Conservation (phyloP, 2,329 filamentous ascomycete genomes). For the Claviceps cyperi region DNA sequence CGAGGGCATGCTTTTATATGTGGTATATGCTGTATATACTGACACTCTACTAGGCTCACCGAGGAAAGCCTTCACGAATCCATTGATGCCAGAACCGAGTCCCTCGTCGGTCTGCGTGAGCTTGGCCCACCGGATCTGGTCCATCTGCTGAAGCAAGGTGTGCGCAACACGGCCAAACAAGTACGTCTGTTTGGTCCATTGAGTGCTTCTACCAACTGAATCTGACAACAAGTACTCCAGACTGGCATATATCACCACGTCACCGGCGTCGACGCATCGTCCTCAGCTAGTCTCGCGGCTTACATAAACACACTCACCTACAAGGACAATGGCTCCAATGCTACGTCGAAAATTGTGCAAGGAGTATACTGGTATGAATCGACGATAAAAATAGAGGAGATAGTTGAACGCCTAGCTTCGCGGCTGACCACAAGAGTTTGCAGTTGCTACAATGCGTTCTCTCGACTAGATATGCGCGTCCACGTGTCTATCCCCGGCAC, state of each 20-base stretch:
- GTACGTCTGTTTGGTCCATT: constrained; percentile 17
- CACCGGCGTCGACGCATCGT: constrained; percentile 91
- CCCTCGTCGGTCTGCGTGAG: constrained; percentile 72
- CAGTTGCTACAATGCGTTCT: constrained; percentile 97
- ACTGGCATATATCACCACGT: constrained; percentile 95
- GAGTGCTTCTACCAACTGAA: not conserved
- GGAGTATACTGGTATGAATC: constrained; percentile 73
- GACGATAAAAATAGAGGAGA: not conserved
- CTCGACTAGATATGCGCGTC: constrained; percentile 92
- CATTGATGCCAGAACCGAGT: constrained; percentile 84
- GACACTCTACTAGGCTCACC: constrained; percentile 51
- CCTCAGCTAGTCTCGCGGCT: constrained; percentile 87
- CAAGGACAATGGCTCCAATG: constrained; percentile 61
- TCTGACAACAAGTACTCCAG: constrained; percentile 28
- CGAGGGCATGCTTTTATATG: not conserved
- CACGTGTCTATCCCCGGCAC: constrained; percentile 94
- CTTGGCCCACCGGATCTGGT: constrained; percentile 91
- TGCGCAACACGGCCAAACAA: constrained; percentile 42
- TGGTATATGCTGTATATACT: constrained; percentile 6
- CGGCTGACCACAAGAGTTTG: not conserved
- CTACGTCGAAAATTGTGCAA: constrained; percentile 71
- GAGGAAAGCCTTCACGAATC: constrained; percentile 88
- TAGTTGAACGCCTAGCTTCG: no score
- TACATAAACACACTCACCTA: constrained; percentile 98
- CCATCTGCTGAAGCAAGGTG: constrained; percentile 69